A percentile compares a stretch with the other conserved stretches of the same genome.
These are phyloP conservation scores for Silene latifolia DNA, from an alignment of 148 eudicot genomes.

Conservation along the genomic window DNA sequence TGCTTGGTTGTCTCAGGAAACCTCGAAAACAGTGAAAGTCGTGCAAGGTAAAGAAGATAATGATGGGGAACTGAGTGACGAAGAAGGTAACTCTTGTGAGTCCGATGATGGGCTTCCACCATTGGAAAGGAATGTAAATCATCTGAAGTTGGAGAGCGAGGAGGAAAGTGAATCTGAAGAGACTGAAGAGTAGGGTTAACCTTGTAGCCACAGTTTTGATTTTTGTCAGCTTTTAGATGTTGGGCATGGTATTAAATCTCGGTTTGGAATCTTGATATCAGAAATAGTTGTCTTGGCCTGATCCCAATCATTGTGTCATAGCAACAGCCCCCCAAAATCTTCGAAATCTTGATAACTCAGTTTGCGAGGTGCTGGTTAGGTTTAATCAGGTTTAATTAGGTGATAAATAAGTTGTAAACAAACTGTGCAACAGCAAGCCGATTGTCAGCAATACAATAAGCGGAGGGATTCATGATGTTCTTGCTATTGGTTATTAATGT, in stretches of 20 bases:
- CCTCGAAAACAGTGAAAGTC: conserved; percentile 27
- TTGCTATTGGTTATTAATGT: too few species aligned
- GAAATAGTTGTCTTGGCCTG: too few species aligned
- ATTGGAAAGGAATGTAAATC: conserved; percentile 79
- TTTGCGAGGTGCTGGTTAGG: too few species aligned
- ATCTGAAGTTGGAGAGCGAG: conserved; percentile 54
- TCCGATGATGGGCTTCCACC: conserved; percentile 96
- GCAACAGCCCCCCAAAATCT: not conserved
- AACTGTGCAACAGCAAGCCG: too few species aligned
- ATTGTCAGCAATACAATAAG: too few species aligned
- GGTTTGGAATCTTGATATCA: too few species aligned
- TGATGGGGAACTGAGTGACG: conserved; percentile 18
- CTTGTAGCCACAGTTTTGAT: not conserved
- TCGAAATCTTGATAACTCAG: not conserved
- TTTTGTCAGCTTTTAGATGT: too few species aligned
- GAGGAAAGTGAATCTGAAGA: conserved; percentile 67
- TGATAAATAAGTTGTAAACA: too few species aligned
- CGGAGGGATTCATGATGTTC: too few species aligned
- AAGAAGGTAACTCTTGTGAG: conserved; percentile 49
- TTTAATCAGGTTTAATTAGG: too few species aligned
- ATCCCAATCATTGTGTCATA: too few species aligned
- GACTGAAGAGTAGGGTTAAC: conserved; percentile 40
- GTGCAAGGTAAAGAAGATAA: conserved; percentile 18
- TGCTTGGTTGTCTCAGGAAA: conserved; percentile 77
- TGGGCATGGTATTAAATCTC: too few species aligned